phyloP scores from a whole-genome alignment of 192 early-diverging fungal genomes.

The Jimgerdemannia flammicorona region DNA sequence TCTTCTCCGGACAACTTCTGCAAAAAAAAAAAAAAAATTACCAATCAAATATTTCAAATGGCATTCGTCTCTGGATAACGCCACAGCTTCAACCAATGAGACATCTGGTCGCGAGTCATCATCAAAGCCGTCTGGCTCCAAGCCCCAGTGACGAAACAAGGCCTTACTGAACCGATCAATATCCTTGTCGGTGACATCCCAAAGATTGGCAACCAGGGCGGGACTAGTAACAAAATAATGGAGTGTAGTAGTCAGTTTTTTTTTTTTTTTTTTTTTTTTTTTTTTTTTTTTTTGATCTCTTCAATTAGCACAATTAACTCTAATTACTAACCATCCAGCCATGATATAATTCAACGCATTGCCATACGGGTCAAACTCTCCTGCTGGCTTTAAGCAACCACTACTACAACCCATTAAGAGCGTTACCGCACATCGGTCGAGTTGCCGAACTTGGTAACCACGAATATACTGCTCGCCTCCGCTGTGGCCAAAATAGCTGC shows the following conservation, averaged over 20 bases:
- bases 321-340: constrained; percentile 61
- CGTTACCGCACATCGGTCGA: constrained; percentile 70
- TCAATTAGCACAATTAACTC: background rate
- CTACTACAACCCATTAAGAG: constrained; percentile 95
- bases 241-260: no score
- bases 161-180: constrained; percentile 84
- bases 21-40: background rate
- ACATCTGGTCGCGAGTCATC: constrained; percentile 9
- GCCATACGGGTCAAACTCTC: constrained; percentile 90
- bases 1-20: no score
- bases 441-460: constrained; percentile 57
- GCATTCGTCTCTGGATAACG: constrained; percentile 66
- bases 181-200: constrained; percentile 98
- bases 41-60: constrained; percentile 82
- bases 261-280: no score
- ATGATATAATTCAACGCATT: constrained; percentile 81
- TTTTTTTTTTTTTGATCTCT: constrained; percentile 2
- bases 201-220: constrained; percentile 87
- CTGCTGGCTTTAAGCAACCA: constrained; percentile 64
- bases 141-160: constrained; percentile 70
- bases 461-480: constrained; percentile 82
- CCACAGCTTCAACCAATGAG: constrained; percentile 77
- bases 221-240: constrained; percentile 61
- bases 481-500: constrained; percentile 93
- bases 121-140: constrained; percentile 32